Evolutionary conservation across 2,329 filamentous ascomycete genomes (phyloP).

Genomic region (Colletotrichum tropicale): DNA sequence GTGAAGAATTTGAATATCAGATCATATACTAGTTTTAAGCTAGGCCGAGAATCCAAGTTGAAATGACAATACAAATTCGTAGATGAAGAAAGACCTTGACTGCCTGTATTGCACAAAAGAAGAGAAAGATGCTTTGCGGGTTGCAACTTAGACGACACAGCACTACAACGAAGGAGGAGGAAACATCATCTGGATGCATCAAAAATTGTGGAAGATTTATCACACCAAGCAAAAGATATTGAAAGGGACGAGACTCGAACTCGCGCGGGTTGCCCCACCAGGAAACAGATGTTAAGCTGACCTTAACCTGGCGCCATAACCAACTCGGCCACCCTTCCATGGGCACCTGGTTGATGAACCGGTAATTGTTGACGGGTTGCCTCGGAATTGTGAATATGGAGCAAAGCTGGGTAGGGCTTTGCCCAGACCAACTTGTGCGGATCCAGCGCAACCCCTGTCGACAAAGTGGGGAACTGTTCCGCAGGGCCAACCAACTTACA

Average conservation of each 20-base stretch:
- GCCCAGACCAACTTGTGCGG: background rate
- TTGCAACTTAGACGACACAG: background rate
- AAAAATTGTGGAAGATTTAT: background rate
- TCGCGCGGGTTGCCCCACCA: background rate
- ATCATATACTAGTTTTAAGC: background rate
- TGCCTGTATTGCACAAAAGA: background rate
- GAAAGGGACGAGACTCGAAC: background rate
- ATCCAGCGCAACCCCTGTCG: background rate
- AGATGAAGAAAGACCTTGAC: background rate
- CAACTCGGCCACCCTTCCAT: background rate
- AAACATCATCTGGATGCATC: background rate
- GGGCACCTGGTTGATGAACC: background rate
- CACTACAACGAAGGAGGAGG: background rate
- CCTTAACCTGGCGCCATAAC: constrained; percentile 1
- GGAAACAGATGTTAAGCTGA: background rate
- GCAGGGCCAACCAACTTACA: background rate
- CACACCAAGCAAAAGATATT: background rate
- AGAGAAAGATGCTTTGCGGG: background rate
- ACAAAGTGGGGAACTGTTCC: too few relatives aligned
- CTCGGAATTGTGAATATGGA: background rate
- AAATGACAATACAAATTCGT: accelerated
- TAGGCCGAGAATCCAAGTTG: background rate
- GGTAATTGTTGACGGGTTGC: background rate
- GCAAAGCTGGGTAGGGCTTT: background rate
- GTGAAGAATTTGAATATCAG: background rate